Evolutionary conservation across 495 filamentous ascomycete genomes (phyloP), one percentile per base, ranked within the genome.

Genomic region (Clohesyomyces aquaticus): DNA sequence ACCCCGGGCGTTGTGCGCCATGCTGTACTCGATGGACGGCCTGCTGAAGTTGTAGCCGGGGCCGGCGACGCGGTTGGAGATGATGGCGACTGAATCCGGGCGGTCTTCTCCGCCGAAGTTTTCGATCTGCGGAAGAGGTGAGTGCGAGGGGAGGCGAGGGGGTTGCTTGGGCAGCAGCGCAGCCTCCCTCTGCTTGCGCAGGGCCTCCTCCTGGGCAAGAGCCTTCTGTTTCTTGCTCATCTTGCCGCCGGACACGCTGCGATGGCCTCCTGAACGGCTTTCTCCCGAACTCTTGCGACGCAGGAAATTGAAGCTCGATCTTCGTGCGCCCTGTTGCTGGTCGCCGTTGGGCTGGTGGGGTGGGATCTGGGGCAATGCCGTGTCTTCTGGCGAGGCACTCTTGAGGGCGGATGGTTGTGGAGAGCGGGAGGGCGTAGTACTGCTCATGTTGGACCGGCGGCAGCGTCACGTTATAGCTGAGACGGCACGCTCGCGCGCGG

Each of bases 111-210:
- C 88, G 61, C 90, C 90, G 72, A 93, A 91, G 49, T 82, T 85
- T 72, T 85, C 82, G 52, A 91, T 81, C 67, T 83, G 78, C 23
- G 85, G 82, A 45, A 85, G 70, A 68, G 89, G 82, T 72, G 83
- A 83, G 59, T 96, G 81, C 59, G 87, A 87, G 23, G 93, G 94
- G 26, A 97, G 84, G 70, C 86, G 87, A 43, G 94, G 93, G 35
- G 91, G 86, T 23, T 81, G 80, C 67, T 85, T 84, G 55, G 89
- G 82, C 48, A 91, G 81, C 43, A 88, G 77, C 49, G 76, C 72
- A 19, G 74, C 75, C 64, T 87, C 85, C 69, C 84, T 81, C 59
- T 85, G 85, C 77, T 85, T 83, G 65, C 84, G 84, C 66, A 83
- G 83, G 54, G 86, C 79, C 72, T 91, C 87, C 68, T 88, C 85